Base-by-base conservation (phyloP, 768 basidiomycete species). In the Suillus americanus region DNA sequence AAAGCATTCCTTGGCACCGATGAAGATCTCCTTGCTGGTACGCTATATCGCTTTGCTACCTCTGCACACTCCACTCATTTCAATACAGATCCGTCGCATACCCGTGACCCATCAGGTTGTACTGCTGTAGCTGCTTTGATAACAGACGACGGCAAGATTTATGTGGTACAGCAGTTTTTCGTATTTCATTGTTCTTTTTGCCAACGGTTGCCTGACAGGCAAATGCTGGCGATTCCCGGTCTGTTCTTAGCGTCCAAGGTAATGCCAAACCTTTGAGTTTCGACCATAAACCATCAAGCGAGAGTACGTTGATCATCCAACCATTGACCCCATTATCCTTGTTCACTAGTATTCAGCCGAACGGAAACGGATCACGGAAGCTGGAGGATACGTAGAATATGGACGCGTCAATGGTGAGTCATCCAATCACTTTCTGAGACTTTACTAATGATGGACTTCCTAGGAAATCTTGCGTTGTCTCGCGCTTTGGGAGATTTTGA, bases 401-500 rank as follows among this genome's bases (percentile, higher is more conserved):
- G 96, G 95, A 40, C 91, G 97, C 60, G 97, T 99, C 40, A 99
- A 99, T 74, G 97, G 96, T 95, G 57, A 62, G 79, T 74, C n/a
- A 37, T 33, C 30, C 14, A 2, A 51, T 62, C 48, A 41, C 41
- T 37, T 18, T 18, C 8, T 23, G 54, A 67, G 20, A n/a, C 33
- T 66, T 48, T 64, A 4, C 56, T 43, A 2, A 48, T 12, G 25
- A 14, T 12, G 13, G 14, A 43, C 16, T 55, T 65, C 37, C 16
- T 70, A 97, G 96, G 97, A 67, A 99, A 99, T 74, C 88, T 99
- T 63, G 97, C 97, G 0, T 79, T 99, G 45, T 96, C 96, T 18
- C 85, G 97, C 70, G 97, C 97, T 5, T 80, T 99, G 33, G 97
- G 97, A 62, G 97, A 99, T 76, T 99, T 99, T 75, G 95, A 97